These are phyloP conservation scores for Nelumbo lutea DNA, from an alignment of 164 flowering plant species.

Conservation along the genomic window DNA sequence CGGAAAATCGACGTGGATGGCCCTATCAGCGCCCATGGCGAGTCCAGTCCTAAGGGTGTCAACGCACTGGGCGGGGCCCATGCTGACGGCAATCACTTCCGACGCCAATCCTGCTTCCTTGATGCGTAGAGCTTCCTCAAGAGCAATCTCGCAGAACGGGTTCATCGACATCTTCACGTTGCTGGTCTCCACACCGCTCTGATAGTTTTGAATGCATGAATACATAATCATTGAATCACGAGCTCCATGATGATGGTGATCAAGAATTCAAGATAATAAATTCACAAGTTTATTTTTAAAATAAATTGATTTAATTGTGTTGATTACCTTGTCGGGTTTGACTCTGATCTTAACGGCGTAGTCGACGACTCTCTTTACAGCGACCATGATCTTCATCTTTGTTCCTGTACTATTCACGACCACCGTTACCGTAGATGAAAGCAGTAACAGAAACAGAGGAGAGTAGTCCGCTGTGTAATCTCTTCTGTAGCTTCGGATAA, in stretches of 20 bases:
- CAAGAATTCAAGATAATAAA: background rate
- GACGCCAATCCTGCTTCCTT: constrained; percentile 74
- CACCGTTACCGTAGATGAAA: background rate
- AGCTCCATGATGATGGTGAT: background rate
- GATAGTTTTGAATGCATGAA: background rate
- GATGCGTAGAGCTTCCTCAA: constrained; percentile 89
- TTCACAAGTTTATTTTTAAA: background rate
- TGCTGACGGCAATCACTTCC: constrained; percentile 89
- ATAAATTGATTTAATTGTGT: too few species aligned
- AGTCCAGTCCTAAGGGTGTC: constrained; percentile 92
- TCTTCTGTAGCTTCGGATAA: too few species aligned
- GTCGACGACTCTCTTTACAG: constrained; percentile 84
- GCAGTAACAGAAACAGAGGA: background rate
- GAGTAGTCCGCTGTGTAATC: too few species aligned
- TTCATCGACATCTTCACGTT: constrained; percentile 99
- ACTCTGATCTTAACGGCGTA: constrained; percentile 95
- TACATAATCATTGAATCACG: background rate
- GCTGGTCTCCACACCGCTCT: constrained; percentile 81
- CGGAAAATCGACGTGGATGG: constrained; percentile 63
- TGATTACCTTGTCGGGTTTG: constrained; percentile 77
- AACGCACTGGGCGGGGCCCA: constrained; percentile 72
- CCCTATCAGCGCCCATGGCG: constrained; percentile 97
- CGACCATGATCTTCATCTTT: constrained; percentile 88
- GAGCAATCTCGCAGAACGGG: constrained; percentile 91
- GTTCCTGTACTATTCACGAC: background rate